Conservation (phyloP, 2,329 filamentous ascomycete species). For the Cordyceps javanica region DNA sequence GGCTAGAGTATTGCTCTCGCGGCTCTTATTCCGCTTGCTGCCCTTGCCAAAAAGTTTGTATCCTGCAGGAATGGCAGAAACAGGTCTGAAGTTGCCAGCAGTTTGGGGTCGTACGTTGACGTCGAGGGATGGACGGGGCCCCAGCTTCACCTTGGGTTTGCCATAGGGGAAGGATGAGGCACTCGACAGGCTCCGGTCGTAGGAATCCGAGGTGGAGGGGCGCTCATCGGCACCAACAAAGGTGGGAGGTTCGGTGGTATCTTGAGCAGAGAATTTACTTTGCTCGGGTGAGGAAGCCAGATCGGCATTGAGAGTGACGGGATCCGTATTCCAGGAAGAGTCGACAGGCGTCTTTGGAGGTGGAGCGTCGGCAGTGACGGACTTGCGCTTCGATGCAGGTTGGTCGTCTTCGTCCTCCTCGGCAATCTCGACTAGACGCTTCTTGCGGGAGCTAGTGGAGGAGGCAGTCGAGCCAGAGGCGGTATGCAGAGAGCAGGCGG, state of each 20-base stretch:
- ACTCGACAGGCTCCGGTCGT: slow-evolving; percentile 36
- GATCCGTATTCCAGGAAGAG: slow-evolving; percentile 20
- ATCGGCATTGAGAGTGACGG: slow-evolving; percentile 46
- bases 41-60: slow-evolving; percentile 62
- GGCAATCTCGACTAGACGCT: slow-evolving; percentile 84
- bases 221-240: slow-evolving; percentile 43
- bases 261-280: slow-evolving; percentile 40
- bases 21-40: slow-evolving; percentile 39
- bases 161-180: slow-evolving; percentile 44
- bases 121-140: slow-evolving; percentile 73
- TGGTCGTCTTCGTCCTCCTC: slow-evolving; percentile 81
- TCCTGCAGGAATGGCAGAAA: slow-evolving; percentile 75
- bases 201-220: slow-evolving; percentile 38
- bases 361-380: slow-evolving; percentile 41
- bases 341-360: slow-evolving; percentile 25
- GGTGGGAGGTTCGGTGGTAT: slow-evolving; percentile 43
- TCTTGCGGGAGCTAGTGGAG: slow-evolving; percentile 70
- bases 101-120: slow-evolving; percentile 54
- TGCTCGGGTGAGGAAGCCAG: slow-evolving; percentile 45
- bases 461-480: slow-evolving; percentile 82
- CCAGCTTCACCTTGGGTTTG: slow-evolving; percentile 83
- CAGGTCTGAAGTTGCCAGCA: slow-evolving; percentile 59
- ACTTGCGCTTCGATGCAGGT: slow-evolving; percentile 52
- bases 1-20: slow-evolving; percentile 19
- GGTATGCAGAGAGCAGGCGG: slow-evolving; percentile 83